Conservation (phyloP, 1,284 basidiomycete species). For the Trichosporon sp. region DNA sequence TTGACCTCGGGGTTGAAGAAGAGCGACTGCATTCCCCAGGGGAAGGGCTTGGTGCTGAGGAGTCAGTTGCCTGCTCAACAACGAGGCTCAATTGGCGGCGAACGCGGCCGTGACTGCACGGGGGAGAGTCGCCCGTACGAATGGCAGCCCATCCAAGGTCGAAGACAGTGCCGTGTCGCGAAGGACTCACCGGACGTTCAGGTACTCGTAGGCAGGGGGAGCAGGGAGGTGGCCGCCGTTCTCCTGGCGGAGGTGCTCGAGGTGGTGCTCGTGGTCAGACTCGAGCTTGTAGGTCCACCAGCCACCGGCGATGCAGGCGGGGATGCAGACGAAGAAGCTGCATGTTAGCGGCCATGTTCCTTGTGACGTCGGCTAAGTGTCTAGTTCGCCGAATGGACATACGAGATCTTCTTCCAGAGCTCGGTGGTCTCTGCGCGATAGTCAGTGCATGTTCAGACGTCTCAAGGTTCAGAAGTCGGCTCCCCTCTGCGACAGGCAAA, state of each 20-base stretch:
- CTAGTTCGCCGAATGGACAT: not conserved
- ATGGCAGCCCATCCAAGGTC: too few relatives aligned
- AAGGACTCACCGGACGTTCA: conserved; percentile 42
- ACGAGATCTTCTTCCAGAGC: conserved; percentile 44
- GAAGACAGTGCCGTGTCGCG: too few relatives aligned
- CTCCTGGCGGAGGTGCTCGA: conserved; percentile 30
- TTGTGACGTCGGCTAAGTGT: not conserved
- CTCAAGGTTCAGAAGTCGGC: not conserved
- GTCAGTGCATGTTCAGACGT: not conserved
- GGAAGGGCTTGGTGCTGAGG: conserved; percentile 32
- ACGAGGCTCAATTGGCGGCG: too few relatives aligned
- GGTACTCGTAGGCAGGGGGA: conserved; percentile 43
- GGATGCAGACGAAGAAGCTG: conserved; percentile 46
- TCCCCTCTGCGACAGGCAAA: not conserved
- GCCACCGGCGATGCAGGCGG: conserved; percentile 34
- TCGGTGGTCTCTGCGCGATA: conserved; percentile 38
- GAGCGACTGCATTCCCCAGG: conserved; percentile 46
- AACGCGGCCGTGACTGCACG: too few relatives aligned
- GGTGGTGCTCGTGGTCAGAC: conserved; percentile 41
- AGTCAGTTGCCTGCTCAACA: too few relatives aligned
- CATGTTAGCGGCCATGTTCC: not conserved
- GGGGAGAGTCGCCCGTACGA: too few relatives aligned
- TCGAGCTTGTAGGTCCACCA: conserved; percentile 45
- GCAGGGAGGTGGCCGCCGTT: conserved; percentile 40
- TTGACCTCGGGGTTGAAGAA: conserved; percentile 44